Evolutionary conservation across 2,329 filamentous ascomycete genomes (phyloP).

Genomic region (Coleophoma eucalyptorum): DNA sequence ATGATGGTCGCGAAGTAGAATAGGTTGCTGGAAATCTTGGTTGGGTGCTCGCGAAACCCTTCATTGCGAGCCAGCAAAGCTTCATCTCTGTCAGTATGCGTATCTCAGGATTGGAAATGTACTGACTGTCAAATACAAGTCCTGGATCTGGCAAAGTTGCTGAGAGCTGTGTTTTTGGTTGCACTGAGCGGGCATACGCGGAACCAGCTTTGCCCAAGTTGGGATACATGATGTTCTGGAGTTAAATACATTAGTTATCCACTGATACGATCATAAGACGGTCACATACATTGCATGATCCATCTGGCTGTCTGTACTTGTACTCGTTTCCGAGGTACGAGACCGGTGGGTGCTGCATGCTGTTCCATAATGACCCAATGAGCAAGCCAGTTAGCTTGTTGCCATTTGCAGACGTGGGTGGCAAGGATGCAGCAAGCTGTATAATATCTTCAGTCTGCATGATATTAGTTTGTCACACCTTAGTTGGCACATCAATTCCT

Average conservation of each 20-base stretch:
- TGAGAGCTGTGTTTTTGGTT: constrained; percentile 52
- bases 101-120: background rate
- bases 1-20: constrained; percentile 48
- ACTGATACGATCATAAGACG: too few species aligned
- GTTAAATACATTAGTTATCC: background rate
- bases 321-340: constrained; percentile 60
- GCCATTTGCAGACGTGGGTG: constrained; percentile 56
- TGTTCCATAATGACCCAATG: constrained; percentile 65
- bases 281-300: constrained; percentile 50
- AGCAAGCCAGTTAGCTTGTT: constrained; percentile 62
- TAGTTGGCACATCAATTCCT: background rate
- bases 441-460: constrained; percentile 35
- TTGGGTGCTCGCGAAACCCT: constrained; percentile 31
- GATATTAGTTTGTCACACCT: background rate
- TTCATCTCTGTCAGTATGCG: background rate
- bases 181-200: constrained; percentile 61
- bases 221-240: constrained; percentile 55
- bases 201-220: constrained; percentile 63
- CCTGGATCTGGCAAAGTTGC: constrained; percentile 60
- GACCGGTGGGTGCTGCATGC: constrained; percentile 67
- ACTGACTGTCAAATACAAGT: constrained; percentile 51
- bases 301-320: constrained; percentile 60
- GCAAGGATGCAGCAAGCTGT: constrained; percentile 61
- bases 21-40: constrained; percentile 40
- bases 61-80: constrained; percentile 42